Percentiles rank a stretch among this genome's conserved stretches.
phyloP scores from a whole-genome alignment of 2,329 filamentous ascomycete genomes.

The Ophiognomonia clavigignenti-juglandacearum region DNA sequence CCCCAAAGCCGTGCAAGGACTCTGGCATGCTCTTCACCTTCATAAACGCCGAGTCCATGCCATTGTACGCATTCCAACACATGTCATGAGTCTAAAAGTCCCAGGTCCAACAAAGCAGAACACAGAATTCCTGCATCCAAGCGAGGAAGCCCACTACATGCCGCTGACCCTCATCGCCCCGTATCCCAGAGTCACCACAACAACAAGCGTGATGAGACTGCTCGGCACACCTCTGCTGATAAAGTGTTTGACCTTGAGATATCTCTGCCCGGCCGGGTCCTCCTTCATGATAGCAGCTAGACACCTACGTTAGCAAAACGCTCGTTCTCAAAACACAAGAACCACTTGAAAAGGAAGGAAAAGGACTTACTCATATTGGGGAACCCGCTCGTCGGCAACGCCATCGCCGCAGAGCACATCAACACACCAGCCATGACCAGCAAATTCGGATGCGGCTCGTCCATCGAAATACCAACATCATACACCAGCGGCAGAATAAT shows the following conservation, averaged over 20 bases:
- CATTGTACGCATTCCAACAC: background rate
- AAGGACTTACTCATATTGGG: slow-evolving; percentile 97
- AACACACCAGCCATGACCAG: slow-evolving; percentile 92
- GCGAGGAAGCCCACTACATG: slow-evolving; percentile 22
- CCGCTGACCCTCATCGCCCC: slow-evolving; percentile 70
- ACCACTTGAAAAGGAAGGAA: too few relatives aligned
- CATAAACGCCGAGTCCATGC: slow-evolving; percentile 4
- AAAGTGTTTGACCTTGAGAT: slow-evolving; percentile 90
- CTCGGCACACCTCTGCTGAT: slow-evolving; percentile 88
- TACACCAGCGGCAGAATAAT: slow-evolving; percentile 90
- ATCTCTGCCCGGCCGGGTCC: slow-evolving; percentile 86
- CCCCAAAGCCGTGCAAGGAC: too few relatives aligned
- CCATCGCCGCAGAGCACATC: slow-evolving; percentile 99
- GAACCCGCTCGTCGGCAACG: slow-evolving; percentile 89
- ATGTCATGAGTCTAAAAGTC: background rate
- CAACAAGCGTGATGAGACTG: slow-evolving; percentile 72
- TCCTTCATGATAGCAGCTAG: slow-evolving; percentile 98
- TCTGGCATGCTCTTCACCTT: background rate
- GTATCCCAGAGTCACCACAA: slow-evolving; percentile 87
- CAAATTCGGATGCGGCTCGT: slow-evolving; percentile 85
- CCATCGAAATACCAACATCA: slow-evolving; percentile 80
- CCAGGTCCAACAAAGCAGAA: background rate
- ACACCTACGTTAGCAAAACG: slow-evolving; percentile 4
- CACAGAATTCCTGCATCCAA: background rate
- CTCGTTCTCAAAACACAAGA: background rate